These are phyloP conservation scores for Chalciporus chontae DNA, from an alignment of 768 basidiomycete genomes.

Conservation along the genomic window DNA sequence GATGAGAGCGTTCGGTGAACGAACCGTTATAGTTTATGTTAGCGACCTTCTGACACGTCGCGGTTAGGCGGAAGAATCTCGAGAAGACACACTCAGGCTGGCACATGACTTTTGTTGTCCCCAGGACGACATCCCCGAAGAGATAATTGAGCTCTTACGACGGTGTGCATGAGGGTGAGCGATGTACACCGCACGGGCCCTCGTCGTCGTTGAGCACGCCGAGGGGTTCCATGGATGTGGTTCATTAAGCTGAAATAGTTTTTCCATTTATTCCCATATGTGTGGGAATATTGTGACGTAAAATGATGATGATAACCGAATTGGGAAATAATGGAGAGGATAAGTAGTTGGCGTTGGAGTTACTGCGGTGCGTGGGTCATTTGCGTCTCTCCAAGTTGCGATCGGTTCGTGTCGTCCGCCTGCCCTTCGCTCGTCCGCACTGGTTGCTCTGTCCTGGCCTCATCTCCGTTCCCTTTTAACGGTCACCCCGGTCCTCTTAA, in stretches of 20 bases:
- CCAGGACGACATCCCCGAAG: too few relatives aligned
- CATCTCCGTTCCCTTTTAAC: slow-evolving; percentile 29
- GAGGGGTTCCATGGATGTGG: too few relatives aligned
- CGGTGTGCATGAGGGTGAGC: too few relatives aligned
- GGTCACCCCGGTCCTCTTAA: background rate
- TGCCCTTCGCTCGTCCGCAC: slow-evolving; percentile 7
- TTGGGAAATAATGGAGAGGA: slow-evolving; percentile 25
- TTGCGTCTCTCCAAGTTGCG: background rate
- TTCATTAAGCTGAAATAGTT: background rate
- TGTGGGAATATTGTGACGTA: background rate
- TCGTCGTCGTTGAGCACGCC: too few relatives aligned
- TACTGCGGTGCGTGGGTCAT: slow-evolving; percentile 20
- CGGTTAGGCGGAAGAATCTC: background rate
- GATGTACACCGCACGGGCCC: background rate
- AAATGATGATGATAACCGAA: slow-evolving; percentile 15
- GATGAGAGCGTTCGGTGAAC: too few relatives aligned
- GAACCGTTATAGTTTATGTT: background rate
- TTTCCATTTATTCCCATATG: background rate
- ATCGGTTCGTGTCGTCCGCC: slow-evolving; percentile 6
- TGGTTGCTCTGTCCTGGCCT: slow-evolving; percentile 14
- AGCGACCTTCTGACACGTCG: slow-evolving; percentile 4
- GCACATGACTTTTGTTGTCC: too few relatives aligned
- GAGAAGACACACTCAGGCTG: background rate
- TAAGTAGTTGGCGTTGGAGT: slow-evolving; percentile 16
- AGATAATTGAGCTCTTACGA: too few relatives aligned